Percentiles rank a stretch among this genome's conserved stretches.
Evolutionary conservation across 2,329 filamentous ascomycete species (phyloP).

Genomic region (Colletotrichum tanaceti): DNA sequence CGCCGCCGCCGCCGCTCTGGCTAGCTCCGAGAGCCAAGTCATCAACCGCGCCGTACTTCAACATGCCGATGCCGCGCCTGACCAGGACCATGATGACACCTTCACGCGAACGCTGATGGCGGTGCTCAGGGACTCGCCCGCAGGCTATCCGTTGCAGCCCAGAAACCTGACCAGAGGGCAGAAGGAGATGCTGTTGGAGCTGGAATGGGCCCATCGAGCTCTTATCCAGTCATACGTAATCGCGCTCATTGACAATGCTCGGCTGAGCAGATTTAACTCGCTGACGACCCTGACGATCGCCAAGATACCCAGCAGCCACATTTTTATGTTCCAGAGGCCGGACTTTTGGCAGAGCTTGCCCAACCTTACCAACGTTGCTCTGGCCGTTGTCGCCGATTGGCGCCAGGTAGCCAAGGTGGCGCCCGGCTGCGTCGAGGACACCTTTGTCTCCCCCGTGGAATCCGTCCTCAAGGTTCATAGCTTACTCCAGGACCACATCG

Average conservation of each 20-base stretch:
- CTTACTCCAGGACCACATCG: conserved; percentile 64
- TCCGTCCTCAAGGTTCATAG: conserved; percentile 63
- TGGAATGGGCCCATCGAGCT: conserved; percentile 75
- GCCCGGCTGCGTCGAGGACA: conserved; percentile 62
- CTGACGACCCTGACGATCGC: conserved; percentile 72
- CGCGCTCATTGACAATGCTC: conserved; percentile 69
- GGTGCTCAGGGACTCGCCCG: conserved; percentile 37
- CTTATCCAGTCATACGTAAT: conserved; percentile 76
- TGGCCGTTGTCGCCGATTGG: conserved; percentile 76
- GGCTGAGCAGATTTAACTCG: conserved; percentile 58
- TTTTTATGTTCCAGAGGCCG: conserved; percentile 64
- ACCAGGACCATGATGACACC: conserved; percentile 6
- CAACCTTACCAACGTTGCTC: conserved; percentile 63
- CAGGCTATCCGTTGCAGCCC: conserved; percentile 59
- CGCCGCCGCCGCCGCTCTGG: not conserved
- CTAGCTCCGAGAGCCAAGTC: not conserved
- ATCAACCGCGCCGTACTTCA: conserved; percentile 36
- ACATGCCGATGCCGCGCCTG: not conserved
- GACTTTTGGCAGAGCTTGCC: conserved; percentile 73
- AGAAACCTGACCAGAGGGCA: conserved; percentile 70
- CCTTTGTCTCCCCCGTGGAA: conserved; percentile 60
- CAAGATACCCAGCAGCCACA: conserved; percentile 71
- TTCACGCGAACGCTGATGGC: conserved; percentile 38
- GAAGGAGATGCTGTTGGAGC: conserved; percentile 75
- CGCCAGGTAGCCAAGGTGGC: conserved; percentile 66